These are phyloP conservation scores for Suhomyces maxii DNA, from an alignment of 1,139 yeast species.

Conservation along the genomic window DNA sequence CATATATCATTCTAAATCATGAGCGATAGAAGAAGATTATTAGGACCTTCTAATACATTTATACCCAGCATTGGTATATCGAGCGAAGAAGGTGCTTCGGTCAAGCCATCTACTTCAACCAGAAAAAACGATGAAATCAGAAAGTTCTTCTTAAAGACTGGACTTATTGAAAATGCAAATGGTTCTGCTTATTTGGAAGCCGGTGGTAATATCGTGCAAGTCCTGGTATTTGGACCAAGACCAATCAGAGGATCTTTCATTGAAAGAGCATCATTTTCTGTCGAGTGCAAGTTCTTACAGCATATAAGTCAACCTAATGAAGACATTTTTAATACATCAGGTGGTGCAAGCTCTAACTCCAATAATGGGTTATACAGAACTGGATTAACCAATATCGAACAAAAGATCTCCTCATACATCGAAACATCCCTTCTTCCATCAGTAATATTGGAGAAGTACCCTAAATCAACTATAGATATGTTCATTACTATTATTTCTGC, in stretches of 20 bases:
- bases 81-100: not conserved
- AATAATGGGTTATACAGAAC: constrained; percentile 35
- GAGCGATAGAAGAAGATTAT: constrained; percentile 68
- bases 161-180: constrained; percentile 67
- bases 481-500: constrained; percentile 66
- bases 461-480: constrained; percentile 84
- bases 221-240: constrained; percentile 84
- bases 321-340: constrained; percentile 21
- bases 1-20: constrained; percentile 5
- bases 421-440: constrained; percentile 61
- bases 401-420: constrained; percentile 53
- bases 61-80: constrained; percentile 39
- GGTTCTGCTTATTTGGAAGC: constrained; percentile 84
- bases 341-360: constrained; percentile 15
- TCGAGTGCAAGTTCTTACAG: constrained; percentile 62
- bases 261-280: constrained; percentile 66
- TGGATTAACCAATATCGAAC: constrained; percentile 50
- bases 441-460: constrained; percentile 71
- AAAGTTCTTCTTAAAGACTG: constrained; percentile 55
- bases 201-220: constrained; percentile 60
- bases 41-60: constrained; percentile 64
- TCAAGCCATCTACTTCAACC: not conserved
- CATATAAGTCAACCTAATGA: constrained; percentile 45
- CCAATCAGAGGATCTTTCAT: constrained; percentile 79
- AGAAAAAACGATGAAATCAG: constrained; percentile 25